These are phyloP conservation scores for Paracoccidioides brasiliensis DNA, from an alignment of 2,329 filamentous ascomycete species.

Conservation along the genomic window DNA sequence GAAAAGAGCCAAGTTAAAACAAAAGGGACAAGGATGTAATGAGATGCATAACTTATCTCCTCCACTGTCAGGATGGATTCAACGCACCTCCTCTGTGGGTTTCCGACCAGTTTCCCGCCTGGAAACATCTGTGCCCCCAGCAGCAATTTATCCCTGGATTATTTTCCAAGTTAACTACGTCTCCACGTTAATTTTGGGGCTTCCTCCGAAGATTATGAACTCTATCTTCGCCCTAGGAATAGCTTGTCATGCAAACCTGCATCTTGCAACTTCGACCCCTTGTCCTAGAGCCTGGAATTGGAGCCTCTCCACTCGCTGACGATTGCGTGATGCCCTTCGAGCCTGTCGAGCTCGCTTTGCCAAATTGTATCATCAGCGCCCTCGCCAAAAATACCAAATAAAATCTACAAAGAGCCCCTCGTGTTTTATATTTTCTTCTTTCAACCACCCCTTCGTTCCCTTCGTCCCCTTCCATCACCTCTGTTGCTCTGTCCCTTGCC, in stretches of 20 bases:
- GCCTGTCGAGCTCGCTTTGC: not conserved
- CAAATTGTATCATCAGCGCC: not conserved
- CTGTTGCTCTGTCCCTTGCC: not conserved
- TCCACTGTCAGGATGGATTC: not conserved
- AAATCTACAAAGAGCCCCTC: not conserved
- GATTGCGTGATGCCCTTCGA: slow-evolving; percentile 2
- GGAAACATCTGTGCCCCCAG: not conserved
- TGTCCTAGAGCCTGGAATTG: not conserved
- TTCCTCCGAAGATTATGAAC: not conserved
- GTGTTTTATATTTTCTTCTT: not conserved
- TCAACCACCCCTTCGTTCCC: not conserved
- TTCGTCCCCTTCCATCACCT: not conserved
- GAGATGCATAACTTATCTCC: not conserved
- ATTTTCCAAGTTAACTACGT: not conserved
- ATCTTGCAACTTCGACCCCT: not conserved
- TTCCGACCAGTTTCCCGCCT: not conserved
- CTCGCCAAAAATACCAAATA: not conserved
- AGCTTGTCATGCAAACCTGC: not conserved
- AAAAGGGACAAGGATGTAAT: not conserved
- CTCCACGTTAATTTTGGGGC: not conserved
- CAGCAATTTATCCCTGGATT: no score
- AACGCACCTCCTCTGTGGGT: not conserved
- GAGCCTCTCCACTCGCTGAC: slow-evolving; percentile 1
- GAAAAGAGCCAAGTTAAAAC: not conserved
- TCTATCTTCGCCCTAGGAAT: not conserved